A percentile compares a stretch with the other conserved stretches of the same genome.
These are phyloP conservation scores for Tuber umbilicatum DNA, from an alignment of 495 filamentous ascomycete genomes.

Conservation along the genomic window DNA sequence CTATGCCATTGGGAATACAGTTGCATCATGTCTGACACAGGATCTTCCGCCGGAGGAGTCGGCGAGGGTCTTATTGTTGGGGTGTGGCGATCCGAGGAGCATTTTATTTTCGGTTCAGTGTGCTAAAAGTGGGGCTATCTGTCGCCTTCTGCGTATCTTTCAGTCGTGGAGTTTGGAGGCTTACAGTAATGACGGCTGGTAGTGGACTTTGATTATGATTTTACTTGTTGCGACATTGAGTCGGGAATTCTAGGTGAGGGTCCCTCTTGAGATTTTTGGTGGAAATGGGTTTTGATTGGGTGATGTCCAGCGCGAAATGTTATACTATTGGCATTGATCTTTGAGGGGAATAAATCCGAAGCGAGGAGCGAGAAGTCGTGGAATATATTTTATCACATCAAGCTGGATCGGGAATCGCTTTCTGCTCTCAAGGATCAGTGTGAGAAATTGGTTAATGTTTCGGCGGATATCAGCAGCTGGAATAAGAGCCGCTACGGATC, in stretches of 20 bases:
- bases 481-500: conserved; percentile 34
- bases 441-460: conserved; percentile 42
- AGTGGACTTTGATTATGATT: conserved; percentile 36
- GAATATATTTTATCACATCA: conserved; percentile 54
- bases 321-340: conserved; percentile 47
- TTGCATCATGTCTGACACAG: conserved; percentile 49
- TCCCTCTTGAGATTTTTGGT: not conserved
- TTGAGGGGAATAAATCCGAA: conserved; percentile 41
- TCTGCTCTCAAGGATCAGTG: conserved; percentile 32
- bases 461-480: conserved; percentile 39
- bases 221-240: conserved; percentile 51
- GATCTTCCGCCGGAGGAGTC: conserved; percentile 47
- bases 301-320: conserved; percentile 49
- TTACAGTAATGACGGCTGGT: not conserved
- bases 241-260: conserved; percentile 47
- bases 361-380: conserved; percentile 43
- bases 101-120: conserved; percentile 48
- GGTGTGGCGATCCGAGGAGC: conserved; percentile 51
- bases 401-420: conserved; percentile 44
- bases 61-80: conserved; percentile 50
- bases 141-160: not conserved
- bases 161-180: not conserved
- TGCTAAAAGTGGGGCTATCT: conserved; percentile 10
- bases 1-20: conserved; percentile 50
- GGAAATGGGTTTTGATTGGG: not conserved